A percentile compares a stretch with the other conserved stretches of the same genome.
phyloP scores from a whole-genome alignment of 2,329 filamentous ascomycete species.

The Fusarium nematophilum region DNA sequence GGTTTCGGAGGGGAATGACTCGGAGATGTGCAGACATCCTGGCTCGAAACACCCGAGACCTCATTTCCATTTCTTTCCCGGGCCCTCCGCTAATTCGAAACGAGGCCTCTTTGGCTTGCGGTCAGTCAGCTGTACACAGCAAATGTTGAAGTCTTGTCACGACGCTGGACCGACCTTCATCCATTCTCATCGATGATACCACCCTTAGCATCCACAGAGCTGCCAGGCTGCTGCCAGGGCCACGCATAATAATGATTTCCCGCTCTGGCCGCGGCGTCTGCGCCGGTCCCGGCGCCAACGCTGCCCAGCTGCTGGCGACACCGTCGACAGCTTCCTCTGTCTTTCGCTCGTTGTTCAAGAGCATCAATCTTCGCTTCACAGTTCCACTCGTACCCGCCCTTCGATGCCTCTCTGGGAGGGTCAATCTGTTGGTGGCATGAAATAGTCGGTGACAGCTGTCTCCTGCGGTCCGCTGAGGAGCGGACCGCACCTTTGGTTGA shows the following conservation, averaged over 20 bases:
- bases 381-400: background rate
- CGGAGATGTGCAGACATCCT: conserved; percentile 4
- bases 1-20: background rate
- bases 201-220: conserved; percentile 1
- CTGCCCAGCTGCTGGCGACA: conserved; percentile 15
- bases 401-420: conserved; percentile 8
- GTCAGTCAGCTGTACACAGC: background rate
- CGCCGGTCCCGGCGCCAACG: conserved; percentile 23
- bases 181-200: background rate
- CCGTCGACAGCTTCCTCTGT: conserved; percentile 3
- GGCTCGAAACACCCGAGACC: background rate
- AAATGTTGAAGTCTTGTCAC: background rate
- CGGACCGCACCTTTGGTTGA: conserved; percentile 5
- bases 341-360: background rate
- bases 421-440: background rate
- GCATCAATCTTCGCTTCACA: background rate
- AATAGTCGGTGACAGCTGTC: conserved; percentile 18
- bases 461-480: conserved; percentile 3
- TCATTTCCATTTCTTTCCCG: conserved; percentile 1
- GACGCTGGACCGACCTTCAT: background rate
- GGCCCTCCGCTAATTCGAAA: background rate
- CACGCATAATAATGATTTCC: conserved; percentile 33
- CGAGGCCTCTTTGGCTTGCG: background rate
- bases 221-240: conserved; percentile 3
- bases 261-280: conserved; percentile 29